These are phyloP conservation scores for Tranzscheliella williamsii DNA, from an alignment of 1,284 basidiomycete genomes.

Conservation along the genomic window DNA sequence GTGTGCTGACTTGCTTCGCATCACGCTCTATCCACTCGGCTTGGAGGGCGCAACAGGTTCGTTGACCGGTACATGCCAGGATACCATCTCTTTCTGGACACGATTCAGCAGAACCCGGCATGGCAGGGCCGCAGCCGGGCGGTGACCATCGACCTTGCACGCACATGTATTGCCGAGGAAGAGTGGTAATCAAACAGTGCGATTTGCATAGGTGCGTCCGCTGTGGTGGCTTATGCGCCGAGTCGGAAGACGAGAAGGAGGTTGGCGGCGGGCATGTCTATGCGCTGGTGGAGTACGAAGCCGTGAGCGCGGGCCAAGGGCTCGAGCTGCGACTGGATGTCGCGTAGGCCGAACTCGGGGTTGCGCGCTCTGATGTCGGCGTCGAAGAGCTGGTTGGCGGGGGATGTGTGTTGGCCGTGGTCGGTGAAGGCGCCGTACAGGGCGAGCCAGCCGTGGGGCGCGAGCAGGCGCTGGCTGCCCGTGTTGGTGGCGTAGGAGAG, in stretches of 20 bases:
- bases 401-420: slow-evolving; percentile 14
- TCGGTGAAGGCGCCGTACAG: slow-evolving; percentile 48
- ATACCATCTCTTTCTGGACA: slow-evolving; percentile 17
- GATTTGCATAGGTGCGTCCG: not conserved
- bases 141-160: slow-evolving; percentile 23
- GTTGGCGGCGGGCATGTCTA: slow-evolving; percentile 39
- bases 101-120: slow-evolving; percentile 15
- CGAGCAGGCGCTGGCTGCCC: slow-evolving; percentile 14
- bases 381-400: slow-evolving; percentile 39
- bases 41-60: slow-evolving; percentile 16
- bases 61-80: slow-evolving; percentile 64
- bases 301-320: slow-evolving; percentile 32
- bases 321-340: slow-evolving; percentile 26
- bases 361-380: slow-evolving; percentile 23
- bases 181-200: no score
- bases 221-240: not conserved
- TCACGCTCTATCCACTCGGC: not conserved
- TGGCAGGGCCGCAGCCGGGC: slow-evolving; percentile 28
- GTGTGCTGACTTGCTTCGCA: not conserved
- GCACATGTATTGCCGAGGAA: slow-evolving; percentile 10
- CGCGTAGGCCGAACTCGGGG: slow-evolving; percentile 34
- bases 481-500: slow-evolving; percentile 21
- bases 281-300: slow-evolving; percentile 17
- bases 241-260: slow-evolving; percentile 18
- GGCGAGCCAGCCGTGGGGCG: slow-evolving; percentile 24